These are phyloP conservation scores for Naganishia vaughanmartiniae DNA, from an alignment of 768 basidiomycete genomes.

Conservation along the genomic window DNA sequence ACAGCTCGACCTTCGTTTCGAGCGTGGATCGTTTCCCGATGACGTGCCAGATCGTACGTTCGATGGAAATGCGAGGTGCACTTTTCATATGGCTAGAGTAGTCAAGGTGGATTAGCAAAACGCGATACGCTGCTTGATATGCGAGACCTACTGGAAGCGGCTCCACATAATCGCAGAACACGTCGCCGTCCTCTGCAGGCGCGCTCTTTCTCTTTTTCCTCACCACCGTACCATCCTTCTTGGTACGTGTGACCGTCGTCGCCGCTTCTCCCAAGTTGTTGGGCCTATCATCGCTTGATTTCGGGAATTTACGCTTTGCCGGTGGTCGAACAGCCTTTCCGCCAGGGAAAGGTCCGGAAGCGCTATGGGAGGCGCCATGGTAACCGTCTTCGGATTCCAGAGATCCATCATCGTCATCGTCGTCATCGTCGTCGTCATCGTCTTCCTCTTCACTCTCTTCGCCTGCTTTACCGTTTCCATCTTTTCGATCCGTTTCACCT, in stretches of 20 bases:
- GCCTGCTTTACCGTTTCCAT: neutral
- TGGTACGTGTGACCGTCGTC: constrained; percentile 13
- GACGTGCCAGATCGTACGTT: constrained; percentile 44
- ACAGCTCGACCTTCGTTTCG: constrained; percentile 35
- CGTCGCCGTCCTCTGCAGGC: constrained; percentile 32
- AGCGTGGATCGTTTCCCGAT: constrained; percentile 44
- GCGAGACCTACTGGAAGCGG: constrained; percentile 26
- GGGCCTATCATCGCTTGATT: neutral
- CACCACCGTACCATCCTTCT: constrained; percentile 15
- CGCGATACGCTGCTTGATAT: neutral
- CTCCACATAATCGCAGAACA: constrained; percentile 33
- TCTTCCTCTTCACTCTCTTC: constrained; percentile 4
- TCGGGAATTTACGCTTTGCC: constrained; percentile 17
- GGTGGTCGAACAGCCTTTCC: constrained; percentile 20
- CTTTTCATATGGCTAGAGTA: constrained; percentile 23
- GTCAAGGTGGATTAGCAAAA: neutral
- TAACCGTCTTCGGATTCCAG: constrained; percentile 20
- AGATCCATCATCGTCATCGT: constrained; percentile 10
- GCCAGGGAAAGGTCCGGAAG: constrained; percentile 18
- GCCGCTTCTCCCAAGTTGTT: neutral
- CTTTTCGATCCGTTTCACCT: neutral
- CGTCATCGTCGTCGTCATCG: constrained; percentile 21
- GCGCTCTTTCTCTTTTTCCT: constrained; percentile 29
- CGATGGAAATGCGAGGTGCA: constrained; percentile 35
- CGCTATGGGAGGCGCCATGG: neutral